Base-by-base conservation (phyloP, 164 flowering plant genomes). In the Tinospora cordifolia region DNA sequence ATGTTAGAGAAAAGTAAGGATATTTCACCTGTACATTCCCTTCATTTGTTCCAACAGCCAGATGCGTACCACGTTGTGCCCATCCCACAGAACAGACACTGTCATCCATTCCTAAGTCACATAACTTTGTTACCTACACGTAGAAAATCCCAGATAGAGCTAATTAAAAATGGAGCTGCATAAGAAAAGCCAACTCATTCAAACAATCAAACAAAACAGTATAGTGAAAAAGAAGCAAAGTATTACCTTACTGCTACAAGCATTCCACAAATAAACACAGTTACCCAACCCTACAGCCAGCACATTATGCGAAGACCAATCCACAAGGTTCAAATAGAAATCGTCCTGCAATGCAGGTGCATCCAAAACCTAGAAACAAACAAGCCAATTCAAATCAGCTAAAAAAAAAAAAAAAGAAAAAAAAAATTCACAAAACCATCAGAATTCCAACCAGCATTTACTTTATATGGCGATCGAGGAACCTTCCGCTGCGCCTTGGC, bases 341-440 rank as follows among this genome's bases (percentile, higher is more conserved):
- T 95, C 99, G 78, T 95, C 99, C 81, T 89, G 94, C 89, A 95
- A 81, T 30, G 94, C 91, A 19, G 98, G 99, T 5, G 99, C 98
- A 82, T 95, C 99, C 86, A 91, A 71, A 15, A 95, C 97, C 98
- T 95, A 76, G 0, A 63, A 49, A 69, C 13, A 27, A 51, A 59
- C 2, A 36, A 38, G 27, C 64, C 68, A 70, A 58, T 68, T 41
- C 22, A 27, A 14, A 71, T 36, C 27, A 12, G 64, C 8, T 63
- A 77, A 14, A 74, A 47, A 67, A 77, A 14, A 74, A 47, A 51
- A 26, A 30, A 63, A n/a, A 72, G 41, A 19, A 22, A 39, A 76
- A 44, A 39, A 19, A 67, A 69, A 59, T 49, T 25, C 25, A 39
- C 39, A 36, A 63, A 63, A 25, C 36, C 34, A 60, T 13, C 41